Evolutionary conservation across 306 rosid species (phyloP).

Genomic region (Begonia masoniana): DNA sequence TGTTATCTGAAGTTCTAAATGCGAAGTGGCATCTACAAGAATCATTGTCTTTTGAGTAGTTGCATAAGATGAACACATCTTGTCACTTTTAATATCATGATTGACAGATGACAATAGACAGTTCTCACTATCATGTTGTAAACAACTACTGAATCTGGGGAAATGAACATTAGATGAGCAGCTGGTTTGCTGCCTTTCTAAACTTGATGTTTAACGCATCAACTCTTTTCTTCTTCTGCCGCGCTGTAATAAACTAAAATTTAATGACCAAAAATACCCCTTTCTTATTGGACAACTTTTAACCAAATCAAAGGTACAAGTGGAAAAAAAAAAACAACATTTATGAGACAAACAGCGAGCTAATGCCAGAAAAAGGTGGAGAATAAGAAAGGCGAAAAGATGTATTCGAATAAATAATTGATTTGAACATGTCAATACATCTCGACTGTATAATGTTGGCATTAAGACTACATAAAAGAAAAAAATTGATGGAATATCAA

Average conservation of each 20-base stretch:
- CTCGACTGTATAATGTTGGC: no score
- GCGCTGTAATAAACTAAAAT: constrained; percentile 29
- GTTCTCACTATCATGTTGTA: no score
- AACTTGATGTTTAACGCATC: constrained; percentile 14
- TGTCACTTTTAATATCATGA: constrained; percentile 1
- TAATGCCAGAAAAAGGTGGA: no score
- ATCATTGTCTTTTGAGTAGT: constrained; percentile 10
- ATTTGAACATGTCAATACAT: no score
- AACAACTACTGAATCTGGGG: background rate
- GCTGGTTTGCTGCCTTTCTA: constrained; percentile 18
- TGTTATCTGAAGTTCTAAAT: constrained; percentile 14
- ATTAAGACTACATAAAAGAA: no score
- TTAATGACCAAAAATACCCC: constrained; percentile 7
- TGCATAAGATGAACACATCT: constrained; percentile 17
- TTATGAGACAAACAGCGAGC: no score
- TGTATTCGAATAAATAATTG: no score
- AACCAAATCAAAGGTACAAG: no score
- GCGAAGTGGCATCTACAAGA: constrained; percentile 11
- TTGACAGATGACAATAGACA: no score
- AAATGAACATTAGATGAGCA: constrained; percentile 15
- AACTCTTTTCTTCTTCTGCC: constrained; percentile 31
- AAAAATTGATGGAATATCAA: no score
- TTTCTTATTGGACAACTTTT: background rate
- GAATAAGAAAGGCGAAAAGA: no score
- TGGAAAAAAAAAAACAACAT: no score